Conservation (phyloP, 1,284 basidiomycete species). For the Rhodotorula sp. region DNA sequence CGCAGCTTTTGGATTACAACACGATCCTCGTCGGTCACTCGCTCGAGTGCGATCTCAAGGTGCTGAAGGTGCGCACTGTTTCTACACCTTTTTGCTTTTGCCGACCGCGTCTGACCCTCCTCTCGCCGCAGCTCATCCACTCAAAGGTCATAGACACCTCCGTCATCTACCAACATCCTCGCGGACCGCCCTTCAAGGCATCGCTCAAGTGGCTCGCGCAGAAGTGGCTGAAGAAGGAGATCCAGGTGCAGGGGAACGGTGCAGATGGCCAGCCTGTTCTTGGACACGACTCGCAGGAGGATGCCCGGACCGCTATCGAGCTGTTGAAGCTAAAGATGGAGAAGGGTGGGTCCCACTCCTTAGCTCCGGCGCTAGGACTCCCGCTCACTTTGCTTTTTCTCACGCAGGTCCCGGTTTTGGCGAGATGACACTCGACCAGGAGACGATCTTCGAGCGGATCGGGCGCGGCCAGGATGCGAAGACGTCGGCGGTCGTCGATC, state of each 20-base stretch:
- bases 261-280: slow-evolving; percentile 52
- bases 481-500: slow-evolving; percentile 72
- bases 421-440: slow-evolving; percentile 72
- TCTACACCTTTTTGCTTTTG: not conserved
- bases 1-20: slow-evolving; percentile 54
- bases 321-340: slow-evolving; percentile 74
- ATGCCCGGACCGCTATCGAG: slow-evolving; percentile 80
- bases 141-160: slow-evolving; percentile 85
- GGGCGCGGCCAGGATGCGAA: slow-evolving; percentile 54
- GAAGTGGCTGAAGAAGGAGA: slow-evolving; percentile 81
- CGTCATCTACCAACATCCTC: slow-evolving; percentile 79
- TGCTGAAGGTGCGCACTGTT: slow-evolving; percentile 66
- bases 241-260: slow-evolving; percentile 57
- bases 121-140: slow-evolving; percentile 48
- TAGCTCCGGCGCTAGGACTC: not conserved
- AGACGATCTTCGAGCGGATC: slow-evolving; percentile 82
- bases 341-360: slow-evolving; percentile 54
- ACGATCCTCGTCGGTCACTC: slow-evolving; percentile 91
- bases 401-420: slow-evolving; percentile 69
- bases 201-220: slow-evolving; percentile 87
- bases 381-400: too few relatives aligned
- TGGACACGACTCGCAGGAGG: slow-evolving; percentile 89
- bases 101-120: not conserved
- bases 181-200: slow-evolving; percentile 83
- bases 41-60: slow-evolving; percentile 82